Percentiles rank a stretch among this genome's conserved stretches.
Evolutionary conservation across 2,329 filamentous ascomycete genomes (phyloP).

Genomic region (Monosporascus ibericus): DNA sequence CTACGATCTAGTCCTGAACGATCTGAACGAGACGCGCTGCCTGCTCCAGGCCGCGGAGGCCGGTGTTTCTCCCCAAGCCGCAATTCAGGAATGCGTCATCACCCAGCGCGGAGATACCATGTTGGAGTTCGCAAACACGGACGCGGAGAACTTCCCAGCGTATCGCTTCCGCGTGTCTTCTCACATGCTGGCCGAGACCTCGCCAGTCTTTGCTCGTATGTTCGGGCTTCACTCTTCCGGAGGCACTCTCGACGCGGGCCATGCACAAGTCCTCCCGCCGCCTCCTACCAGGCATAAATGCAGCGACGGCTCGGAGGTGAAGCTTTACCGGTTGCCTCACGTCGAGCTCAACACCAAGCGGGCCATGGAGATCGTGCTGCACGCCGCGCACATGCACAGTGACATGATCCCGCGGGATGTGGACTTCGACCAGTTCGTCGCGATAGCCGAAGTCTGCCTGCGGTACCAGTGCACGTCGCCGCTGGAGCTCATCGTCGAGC

Average conservation of each 20-base stretch:
- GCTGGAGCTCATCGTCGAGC: conserved; percentile 43
- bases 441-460: conserved; percentile 44
- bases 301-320: conserved; percentile 37
- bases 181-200: conserved; percentile 43
- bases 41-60: conserved; percentile 35
- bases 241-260: conserved; percentile 21
- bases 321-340: conserved; percentile 48
- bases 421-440: conserved; percentile 43
- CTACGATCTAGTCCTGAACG: conserved; percentile 38
- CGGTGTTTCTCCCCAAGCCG: conserved; percentile 32
- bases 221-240: conserved; percentile 23
- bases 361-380: conserved; percentile 40
- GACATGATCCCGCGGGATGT: conserved; percentile 40
- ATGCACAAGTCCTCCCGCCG: conserved; percentile 21
- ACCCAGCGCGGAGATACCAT: conserved; percentile 41
- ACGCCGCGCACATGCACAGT: conserved; percentile 46
- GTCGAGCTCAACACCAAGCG: conserved; percentile 36
- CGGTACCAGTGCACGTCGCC: conserved; percentile 46
- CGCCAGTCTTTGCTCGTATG: conserved; percentile 45
- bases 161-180: conserved; percentile 47
- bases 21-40: conserved; percentile 33
- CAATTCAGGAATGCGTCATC: conserved; percentile 37
- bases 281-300: conserved; percentile 30
- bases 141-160: conserved; percentile 29
- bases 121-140: conserved; percentile 44